Conservation (phyloP, 2,329 filamentous ascomycete genomes). For the Dothistroma septosporum region DNA sequence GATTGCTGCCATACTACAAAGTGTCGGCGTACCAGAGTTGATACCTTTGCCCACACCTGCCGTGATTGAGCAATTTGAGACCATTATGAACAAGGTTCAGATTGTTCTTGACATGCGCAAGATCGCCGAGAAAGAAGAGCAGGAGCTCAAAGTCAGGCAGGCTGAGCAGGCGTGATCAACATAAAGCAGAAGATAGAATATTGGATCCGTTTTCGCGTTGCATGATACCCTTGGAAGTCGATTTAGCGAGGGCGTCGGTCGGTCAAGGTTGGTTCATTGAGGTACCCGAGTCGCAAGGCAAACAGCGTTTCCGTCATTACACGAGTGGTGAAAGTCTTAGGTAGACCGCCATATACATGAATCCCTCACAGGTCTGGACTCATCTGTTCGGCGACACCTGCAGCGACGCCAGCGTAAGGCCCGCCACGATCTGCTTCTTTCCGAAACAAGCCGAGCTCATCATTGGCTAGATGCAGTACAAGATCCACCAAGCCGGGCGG, state of each 20-base stretch:
- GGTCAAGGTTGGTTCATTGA: background rate
- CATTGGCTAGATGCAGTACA: background rate
- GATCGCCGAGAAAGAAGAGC: conserved; percentile 69
- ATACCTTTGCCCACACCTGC: conserved; percentile 70
- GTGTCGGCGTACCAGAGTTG: conserved; percentile 66
- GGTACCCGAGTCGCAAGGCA: background rate
- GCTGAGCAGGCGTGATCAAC: conserved; percentile 31
- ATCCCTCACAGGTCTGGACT: background rate
- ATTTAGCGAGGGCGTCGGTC: conserved; percentile 2
- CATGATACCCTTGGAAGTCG: background rate
- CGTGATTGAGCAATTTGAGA: conserved; percentile 68
- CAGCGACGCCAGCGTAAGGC: background rate
- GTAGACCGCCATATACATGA: background rate
- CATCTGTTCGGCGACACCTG: background rate
- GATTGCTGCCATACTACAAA: conserved; percentile 66
- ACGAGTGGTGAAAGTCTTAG: background rate
- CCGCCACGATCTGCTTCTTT: background rate
- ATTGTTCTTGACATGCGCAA: conserved; percentile 69
- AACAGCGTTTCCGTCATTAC: background rate
- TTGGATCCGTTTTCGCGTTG: background rate
- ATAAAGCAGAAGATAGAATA: background rate
- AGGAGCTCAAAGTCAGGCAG: conserved; percentile 58
- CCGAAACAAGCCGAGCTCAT: background rate
- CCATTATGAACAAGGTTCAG: conserved; percentile 63
- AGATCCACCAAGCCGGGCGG: background rate